Conservation (phyloP, 345 rosid species). For the Arabidopsis thaliana region TAIR10.1 NC_003075.7:10894001-10894500, state of each 20-base stretch:
- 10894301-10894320: constrained; percentile 36
- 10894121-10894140: background rate
- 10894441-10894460: constrained; percentile 50
- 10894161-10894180: constrained; percentile 77
- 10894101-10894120: background rate
- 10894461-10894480: constrained; percentile 46
- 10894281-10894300: constrained; percentile 27
- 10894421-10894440: constrained; percentile 61
- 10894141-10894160: background rate
- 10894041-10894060: constrained; percentile 76
- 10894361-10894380: constrained; percentile 47
- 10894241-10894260: constrained; percentile 49
- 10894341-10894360: constrained; percentile 46
- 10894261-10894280: constrained; percentile 25
- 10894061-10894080: constrained; percentile 51
- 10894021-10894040: constrained; percentile 59
- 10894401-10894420: constrained; percentile 45
- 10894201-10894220: constrained; percentile 71
- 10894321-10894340: constrained; percentile 40
- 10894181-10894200: constrained; percentile 64
- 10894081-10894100: background rate
- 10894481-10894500: constrained; percentile 39
- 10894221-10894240: constrained; percentile 60
- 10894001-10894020: constrained; percentile 69
- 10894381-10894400: constrained; percentile 52